Conservation (phyloP, 768 basidiomycete species). For the Imleria badia region DNA sequence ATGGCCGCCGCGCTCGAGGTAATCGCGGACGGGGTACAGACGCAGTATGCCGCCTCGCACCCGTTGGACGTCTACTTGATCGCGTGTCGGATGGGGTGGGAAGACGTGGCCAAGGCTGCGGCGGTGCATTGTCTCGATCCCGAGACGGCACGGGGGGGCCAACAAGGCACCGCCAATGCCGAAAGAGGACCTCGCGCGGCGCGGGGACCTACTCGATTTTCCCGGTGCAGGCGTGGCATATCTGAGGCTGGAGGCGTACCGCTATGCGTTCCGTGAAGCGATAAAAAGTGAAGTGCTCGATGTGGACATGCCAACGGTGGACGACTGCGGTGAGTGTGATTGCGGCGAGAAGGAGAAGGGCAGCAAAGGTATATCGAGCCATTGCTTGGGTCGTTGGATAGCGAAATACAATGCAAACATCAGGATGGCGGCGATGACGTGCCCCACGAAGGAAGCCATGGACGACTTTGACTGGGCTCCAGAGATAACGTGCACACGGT, state of each 20-base stretch:
- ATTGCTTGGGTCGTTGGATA: not conserved
- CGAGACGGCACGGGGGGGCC: no score
- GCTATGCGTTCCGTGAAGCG: no score
- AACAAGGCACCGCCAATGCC: no score
- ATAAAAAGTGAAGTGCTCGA: no score
- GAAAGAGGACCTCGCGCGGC: no score
- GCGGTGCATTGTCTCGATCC: not conserved
- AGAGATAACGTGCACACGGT: not conserved
- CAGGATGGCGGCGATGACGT: not conserved
- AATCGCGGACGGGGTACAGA: not conserved
- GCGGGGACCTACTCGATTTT: no score
- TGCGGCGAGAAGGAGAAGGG: not conserved
- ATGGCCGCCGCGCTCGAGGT: not conserved
- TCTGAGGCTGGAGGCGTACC: not conserved
- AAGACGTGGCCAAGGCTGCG: not conserved
- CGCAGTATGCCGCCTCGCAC: not conserved
- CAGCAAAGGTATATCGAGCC: not conserved
- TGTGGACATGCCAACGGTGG: no score
- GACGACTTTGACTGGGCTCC: not conserved
- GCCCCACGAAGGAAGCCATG: not conserved
- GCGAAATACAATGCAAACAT: not conserved
- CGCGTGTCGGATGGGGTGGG: slow-evolving; percentile 4
- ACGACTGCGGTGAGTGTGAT: not conserved
- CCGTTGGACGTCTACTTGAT: slow-evolving; percentile 1
- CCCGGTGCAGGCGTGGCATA: not conserved